Evolutionary conservation across 2,329 filamentous ascomycete species (phyloP).

Genomic region (Ophiostoma fasciatum): DNA sequence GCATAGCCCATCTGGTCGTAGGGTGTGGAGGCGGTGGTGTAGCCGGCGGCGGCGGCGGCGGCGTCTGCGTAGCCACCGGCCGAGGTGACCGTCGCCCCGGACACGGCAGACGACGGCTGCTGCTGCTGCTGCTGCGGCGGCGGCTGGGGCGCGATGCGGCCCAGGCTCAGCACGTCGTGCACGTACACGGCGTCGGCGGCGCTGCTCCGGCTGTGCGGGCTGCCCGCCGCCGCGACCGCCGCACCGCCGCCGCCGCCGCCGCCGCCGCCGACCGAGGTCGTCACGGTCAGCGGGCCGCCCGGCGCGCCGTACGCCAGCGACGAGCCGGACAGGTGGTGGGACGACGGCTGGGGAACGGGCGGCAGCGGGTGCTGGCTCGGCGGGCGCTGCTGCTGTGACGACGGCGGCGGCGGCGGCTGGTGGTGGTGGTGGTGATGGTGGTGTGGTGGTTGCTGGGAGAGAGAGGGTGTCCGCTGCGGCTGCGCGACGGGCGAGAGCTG

Average conservation of each 20-base stretch:
- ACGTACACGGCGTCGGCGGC: not conserved
- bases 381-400: no score
- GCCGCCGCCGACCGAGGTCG: no score
- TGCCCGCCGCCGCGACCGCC: slow-evolving; percentile 46
- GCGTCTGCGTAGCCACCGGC: slow-evolving; percentile 57
- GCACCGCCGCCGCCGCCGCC: no score
- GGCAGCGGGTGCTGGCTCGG: slow-evolving; percentile 5
- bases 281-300: slow-evolving; percentile 48
- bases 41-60: slow-evolving; percentile 48
- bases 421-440: no score
- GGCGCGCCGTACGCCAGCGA: slow-evolving; percentile 56
- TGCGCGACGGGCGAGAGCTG: no score
- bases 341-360: slow-evolving; percentile 37
- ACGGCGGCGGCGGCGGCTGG: no score
- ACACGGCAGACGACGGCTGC: not conserved
- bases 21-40: slow-evolving; percentile 49
- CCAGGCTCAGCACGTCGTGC: not conserved
- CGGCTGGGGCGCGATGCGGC: no score
- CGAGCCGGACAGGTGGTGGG: slow-evolving; percentile 22
- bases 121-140: slow-evolving; percentile 2
- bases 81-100: not conserved
- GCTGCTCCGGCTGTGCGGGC: not conserved
- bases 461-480: no score
- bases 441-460: no score
- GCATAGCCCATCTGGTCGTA: slow-evolving; percentile 70